A percentile compares a stretch with the other conserved stretches of the same genome.
Evolutionary conservation across 768 basidiomycete species (phyloP).

Genomic region (Amanita fuliginea): DNA sequence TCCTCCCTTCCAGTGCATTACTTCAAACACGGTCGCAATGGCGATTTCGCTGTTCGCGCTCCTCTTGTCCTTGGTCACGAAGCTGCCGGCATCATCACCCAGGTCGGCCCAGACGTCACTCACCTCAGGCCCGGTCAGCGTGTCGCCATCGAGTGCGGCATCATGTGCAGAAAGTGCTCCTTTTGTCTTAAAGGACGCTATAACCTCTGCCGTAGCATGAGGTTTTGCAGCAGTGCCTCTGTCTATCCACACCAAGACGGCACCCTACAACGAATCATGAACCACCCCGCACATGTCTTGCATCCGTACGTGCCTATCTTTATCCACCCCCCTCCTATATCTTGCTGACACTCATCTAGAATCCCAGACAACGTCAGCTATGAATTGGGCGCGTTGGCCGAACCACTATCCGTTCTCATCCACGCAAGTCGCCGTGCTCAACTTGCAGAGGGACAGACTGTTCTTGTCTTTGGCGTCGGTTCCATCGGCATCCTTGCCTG

Average conservation of each 20-base stretch:
- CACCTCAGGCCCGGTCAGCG: conserved; percentile 66
- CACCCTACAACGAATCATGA: conserved; percentile 79
- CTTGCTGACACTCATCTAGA: conserved; percentile 24
- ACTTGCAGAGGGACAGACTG: conserved; percentile 42
- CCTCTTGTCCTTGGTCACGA: conserved; percentile 94
- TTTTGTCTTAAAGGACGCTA: conserved; percentile 72
- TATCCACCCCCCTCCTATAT: conserved; percentile 4
- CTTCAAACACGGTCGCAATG: conserved; percentile 81
- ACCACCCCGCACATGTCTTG: conserved; percentile 77
- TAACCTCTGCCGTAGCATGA: conserved; percentile 86
- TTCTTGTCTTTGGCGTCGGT: conserved; percentile 88
- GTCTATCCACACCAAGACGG: conserved; percentile 92
- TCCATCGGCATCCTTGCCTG: conserved; percentile 89
- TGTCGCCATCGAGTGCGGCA: conserved; percentile 90
- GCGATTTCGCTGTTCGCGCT: conserved; percentile 77
- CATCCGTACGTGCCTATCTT: conserved; percentile 58
- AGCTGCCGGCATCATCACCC: conserved; percentile 76
- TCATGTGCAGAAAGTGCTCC: conserved; percentile 70
- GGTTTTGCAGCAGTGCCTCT: conserved; percentile 84
- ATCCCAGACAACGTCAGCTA: conserved; percentile 68
- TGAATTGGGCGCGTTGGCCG: conserved; percentile 80
- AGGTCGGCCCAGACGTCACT: conserved; percentile 65
- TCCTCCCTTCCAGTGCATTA: conserved; percentile 62
- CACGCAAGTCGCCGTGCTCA: conserved; percentile 41
- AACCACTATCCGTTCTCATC: conserved; percentile 88